phyloP scores from a whole-genome alignment of 192 early-diverging fungal genomes.

The Fimicolochytrium jonesii region DNA sequence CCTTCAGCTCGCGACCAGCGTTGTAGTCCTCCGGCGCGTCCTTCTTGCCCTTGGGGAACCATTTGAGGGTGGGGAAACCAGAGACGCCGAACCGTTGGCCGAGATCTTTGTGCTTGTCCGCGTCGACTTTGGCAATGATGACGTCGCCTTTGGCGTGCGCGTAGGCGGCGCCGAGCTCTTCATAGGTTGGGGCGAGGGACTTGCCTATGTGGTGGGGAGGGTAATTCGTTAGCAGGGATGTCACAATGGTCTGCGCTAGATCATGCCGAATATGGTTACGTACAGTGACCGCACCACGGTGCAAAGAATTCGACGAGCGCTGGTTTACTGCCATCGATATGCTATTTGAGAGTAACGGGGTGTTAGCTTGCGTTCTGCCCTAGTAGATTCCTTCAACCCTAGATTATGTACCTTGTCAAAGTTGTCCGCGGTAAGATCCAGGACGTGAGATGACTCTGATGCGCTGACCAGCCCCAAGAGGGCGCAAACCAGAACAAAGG shows the following conservation, averaged over 20 bases:
- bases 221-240: not conserved
- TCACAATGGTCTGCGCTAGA: not conserved
- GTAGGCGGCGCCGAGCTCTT: conserved; percentile 76
- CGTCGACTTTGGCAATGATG: conserved; percentile 77
- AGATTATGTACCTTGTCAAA: conserved; percentile 48
- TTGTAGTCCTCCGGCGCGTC: conserved; percentile 73
- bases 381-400: not conserved
- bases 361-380: not conserved
- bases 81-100: conserved; percentile 70
- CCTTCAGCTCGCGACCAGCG: conserved; percentile 78
- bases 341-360: not conserved
- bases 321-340: conserved; percentile 68
- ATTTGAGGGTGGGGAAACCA: conserved; percentile 89
- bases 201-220: not conserved
- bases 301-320: conserved; percentile 87
- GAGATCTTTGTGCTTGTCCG: conserved; percentile 78
- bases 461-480: too few relatives aligned
- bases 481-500: too few relatives aligned
- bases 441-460: conserved; percentile 32
- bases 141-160: conserved; percentile 65
- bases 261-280: conserved; percentile 19
- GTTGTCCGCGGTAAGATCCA: conserved; percentile 50
- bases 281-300: conserved; percentile 83
- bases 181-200: conserved; percentile 48
- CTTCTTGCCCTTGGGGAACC: conserved; percentile 80